A percentile compares a stretch with the other conserved stretches of the same genome.
phyloP scores from a whole-genome alignment of 768 basidiomycete species.

The Galerina marginata region DNA sequence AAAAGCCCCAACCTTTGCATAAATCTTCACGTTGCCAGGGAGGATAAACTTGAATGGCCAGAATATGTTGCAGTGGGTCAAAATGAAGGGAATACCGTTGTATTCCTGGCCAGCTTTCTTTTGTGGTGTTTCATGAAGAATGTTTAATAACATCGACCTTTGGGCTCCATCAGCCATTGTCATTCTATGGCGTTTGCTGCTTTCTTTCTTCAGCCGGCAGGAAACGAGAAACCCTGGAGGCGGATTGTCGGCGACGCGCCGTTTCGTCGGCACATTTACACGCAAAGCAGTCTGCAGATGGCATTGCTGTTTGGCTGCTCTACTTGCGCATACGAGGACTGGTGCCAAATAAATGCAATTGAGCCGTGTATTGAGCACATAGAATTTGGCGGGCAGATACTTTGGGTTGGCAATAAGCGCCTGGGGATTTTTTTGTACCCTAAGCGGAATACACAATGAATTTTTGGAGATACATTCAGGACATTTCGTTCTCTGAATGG shows the following conservation, averaged over 20 bases:
- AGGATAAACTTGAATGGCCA: too few relatives aligned
- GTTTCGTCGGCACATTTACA: constrained; percentile 16
- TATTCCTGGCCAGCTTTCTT: too few relatives aligned
- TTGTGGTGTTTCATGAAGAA: too few relatives aligned
- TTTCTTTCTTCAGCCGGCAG: too few relatives aligned
- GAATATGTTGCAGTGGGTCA: too few relatives aligned
- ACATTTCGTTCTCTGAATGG: too few relatives aligned
- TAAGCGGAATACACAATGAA: constrained; percentile 10
- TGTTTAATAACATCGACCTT: too few relatives aligned
- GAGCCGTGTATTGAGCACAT: constrained; percentile 12
- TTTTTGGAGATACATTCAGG: constrained; percentile 17
- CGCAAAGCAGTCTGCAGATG: constrained; percentile 8
- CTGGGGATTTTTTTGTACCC: constrained; percentile 18
- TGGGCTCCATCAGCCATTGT: too few relatives aligned
- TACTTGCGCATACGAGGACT: constrained; percentile 7
- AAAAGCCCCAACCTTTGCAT: too few relatives aligned
- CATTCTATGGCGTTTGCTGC: too few relatives aligned
- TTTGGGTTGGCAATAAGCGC: constrained; percentile 19
- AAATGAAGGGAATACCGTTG: too few relatives aligned
- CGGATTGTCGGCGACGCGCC: constrained; percentile 13
- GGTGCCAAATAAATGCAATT: constrained; percentile 3
- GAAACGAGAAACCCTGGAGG: constrained; percentile 12
- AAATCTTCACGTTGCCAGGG: too few relatives aligned
- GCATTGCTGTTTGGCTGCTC: constrained; percentile 6
- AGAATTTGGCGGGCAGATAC: constrained; percentile 5